phyloP scores from a whole-genome alignment of 805 yeast genomes.

The Kluyveromyces lactis region DNA sequence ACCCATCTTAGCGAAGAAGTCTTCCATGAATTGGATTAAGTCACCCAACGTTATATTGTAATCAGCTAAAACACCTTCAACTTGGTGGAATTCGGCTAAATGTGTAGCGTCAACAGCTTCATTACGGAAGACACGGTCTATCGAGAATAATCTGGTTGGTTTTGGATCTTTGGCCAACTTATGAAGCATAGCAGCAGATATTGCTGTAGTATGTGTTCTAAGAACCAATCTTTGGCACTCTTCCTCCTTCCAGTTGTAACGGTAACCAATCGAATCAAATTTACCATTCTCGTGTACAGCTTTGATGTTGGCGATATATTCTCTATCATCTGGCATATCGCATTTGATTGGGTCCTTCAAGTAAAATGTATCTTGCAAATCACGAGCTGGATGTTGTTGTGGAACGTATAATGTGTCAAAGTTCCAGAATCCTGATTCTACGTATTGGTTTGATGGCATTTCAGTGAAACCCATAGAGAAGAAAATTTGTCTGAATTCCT shows the following conservation, averaged over 20 bases:
- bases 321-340: slow-evolving; percentile 71
- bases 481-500: slow-evolving; percentile 96
- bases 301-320: slow-evolving; percentile 69
- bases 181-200: slow-evolving; percentile 82
- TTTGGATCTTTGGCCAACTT: slow-evolving; percentile 79
- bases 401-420: slow-evolving; percentile 95
- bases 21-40: slow-evolving; percentile 96
- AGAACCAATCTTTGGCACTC: slow-evolving; percentile 88
- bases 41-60: slow-evolving; percentile 92
- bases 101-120: slow-evolving; percentile 99
- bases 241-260: slow-evolving; percentile 93
- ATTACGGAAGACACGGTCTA: slow-evolving; percentile 97
- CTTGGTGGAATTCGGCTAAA: slow-evolving; percentile 98
- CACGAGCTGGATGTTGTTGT: slow-evolving; percentile 99
- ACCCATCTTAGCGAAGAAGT: slow-evolving; percentile 95
- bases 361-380: slow-evolving; percentile 96
- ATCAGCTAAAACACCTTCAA: slow-evolving; percentile 98
- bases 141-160: slow-evolving; percentile 87
- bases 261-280: slow-evolving; percentile 92
- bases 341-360: slow-evolving; percentile 86
- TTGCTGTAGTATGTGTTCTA: slow-evolving; percentile 97
- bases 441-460: slow-evolving; percentile 98
- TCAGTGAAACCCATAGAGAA: slow-evolving; percentile 97
- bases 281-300: slow-evolving; percentile 85
- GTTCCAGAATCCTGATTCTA: slow-evolving; percentile 98